Conservation (phyloP, 108 stramenopile species). For the Nannochloropsis gaditana region DNA sequence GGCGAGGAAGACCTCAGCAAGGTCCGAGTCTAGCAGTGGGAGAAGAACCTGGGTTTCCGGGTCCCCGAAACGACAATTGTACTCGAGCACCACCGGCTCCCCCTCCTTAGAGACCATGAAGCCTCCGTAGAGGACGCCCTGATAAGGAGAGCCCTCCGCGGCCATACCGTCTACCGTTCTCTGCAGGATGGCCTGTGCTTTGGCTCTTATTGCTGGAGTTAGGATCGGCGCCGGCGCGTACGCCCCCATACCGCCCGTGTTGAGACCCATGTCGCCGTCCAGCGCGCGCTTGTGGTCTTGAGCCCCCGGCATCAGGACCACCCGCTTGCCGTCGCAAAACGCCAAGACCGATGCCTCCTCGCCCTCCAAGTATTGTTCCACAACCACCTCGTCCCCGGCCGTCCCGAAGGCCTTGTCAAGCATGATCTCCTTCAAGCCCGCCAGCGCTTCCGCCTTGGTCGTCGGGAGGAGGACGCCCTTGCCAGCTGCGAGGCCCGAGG, state of each 20-base stretch:
- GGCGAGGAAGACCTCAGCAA: slow-evolving; percentile 80
- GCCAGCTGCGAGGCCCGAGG: slow-evolving; percentile 95
- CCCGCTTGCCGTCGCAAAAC: slow-evolving; percentile 91
- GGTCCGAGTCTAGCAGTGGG: slow-evolving; percentile 80
- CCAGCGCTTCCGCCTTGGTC: slow-evolving; percentile 78
- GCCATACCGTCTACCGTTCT: slow-evolving; percentile 89
- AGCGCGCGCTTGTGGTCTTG: slow-evolving; percentile 98
- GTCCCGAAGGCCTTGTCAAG: slow-evolving; percentile 80
- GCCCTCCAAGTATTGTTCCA: slow-evolving; percentile 93
- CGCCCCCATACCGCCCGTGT: slow-evolving; percentile 97
- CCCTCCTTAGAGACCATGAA: slow-evolving; percentile 71
- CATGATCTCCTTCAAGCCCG: slow-evolving; percentile 87
- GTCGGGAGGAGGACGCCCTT: slow-evolving; percentile 94
- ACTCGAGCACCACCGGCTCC: slow-evolving; percentile 78
- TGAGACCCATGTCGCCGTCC: slow-evolving; percentile 90
- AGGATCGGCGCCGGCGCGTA: slow-evolving; percentile 95
- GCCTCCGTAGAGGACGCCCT: slow-evolving; percentile 93
- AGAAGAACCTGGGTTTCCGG: slow-evolving; percentile 98
- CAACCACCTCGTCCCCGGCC: slow-evolving; percentile 88
- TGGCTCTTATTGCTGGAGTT: slow-evolving; percentile 71
- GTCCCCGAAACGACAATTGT: slow-evolving; percentile 97
- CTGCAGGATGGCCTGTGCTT: slow-evolving; percentile 80
- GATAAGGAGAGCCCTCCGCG: slow-evolving; percentile 86
- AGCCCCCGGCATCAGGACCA: slow-evolving; percentile 76
- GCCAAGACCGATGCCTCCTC: slow-evolving; percentile 95